Conservation (phyloP, 257 asterid species). For the Linderniella brevidens region DNA sequence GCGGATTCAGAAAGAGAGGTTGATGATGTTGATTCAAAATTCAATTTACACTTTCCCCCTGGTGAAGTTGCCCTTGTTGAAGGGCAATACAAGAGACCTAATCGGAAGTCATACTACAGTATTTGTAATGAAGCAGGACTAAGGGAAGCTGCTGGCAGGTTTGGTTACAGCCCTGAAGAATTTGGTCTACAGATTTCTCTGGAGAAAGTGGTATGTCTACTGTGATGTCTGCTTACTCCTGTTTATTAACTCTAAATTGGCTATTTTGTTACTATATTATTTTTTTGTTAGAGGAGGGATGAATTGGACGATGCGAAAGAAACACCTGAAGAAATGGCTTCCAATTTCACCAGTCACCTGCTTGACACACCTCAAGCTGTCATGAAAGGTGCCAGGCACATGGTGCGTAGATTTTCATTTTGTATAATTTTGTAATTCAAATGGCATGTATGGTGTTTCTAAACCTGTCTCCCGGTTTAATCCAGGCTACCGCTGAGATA, state of each 20-base stretch:
- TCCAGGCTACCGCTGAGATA: slow-evolving; percentile 93
- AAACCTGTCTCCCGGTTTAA: background rate
- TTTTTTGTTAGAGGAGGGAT: slow-evolving; percentile 56
- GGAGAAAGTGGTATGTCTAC: slow-evolving; percentile 44
- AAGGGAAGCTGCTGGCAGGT: slow-evolving; percentile 88
- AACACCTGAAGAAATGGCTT: slow-evolving; percentile 95
- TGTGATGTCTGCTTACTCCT: background rate
- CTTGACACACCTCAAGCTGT: slow-evolving; percentile 81
- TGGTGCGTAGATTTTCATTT: slow-evolving; percentile 31
- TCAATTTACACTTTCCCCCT: slow-evolving; percentile 80
- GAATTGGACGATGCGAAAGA: slow-evolving; percentile 95
- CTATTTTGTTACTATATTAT: slow-evolving; percentile 9
- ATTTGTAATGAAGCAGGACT: slow-evolving; percentile 62
- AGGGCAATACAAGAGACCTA: slow-evolving; percentile 93
- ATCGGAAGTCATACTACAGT: slow-evolving; percentile 63
- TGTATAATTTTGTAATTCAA: too few species aligned
- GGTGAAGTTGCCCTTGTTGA: slow-evolving; percentile 46
- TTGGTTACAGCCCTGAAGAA: slow-evolving; percentile 91
- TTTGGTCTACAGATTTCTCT: slow-evolving; percentile 74
- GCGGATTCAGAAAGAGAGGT: slow-evolving; percentile 90
- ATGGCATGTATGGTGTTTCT: too few species aligned
- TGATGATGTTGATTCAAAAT: slow-evolving; percentile 81
- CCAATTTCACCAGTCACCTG: slow-evolving; percentile 64
- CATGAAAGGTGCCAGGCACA: slow-evolving; percentile 89
- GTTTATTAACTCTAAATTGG: slow-evolving; percentile 9